Conservation (phyloP, 441 rosid species). For the Pelargonium myrrhifolium region DNA sequence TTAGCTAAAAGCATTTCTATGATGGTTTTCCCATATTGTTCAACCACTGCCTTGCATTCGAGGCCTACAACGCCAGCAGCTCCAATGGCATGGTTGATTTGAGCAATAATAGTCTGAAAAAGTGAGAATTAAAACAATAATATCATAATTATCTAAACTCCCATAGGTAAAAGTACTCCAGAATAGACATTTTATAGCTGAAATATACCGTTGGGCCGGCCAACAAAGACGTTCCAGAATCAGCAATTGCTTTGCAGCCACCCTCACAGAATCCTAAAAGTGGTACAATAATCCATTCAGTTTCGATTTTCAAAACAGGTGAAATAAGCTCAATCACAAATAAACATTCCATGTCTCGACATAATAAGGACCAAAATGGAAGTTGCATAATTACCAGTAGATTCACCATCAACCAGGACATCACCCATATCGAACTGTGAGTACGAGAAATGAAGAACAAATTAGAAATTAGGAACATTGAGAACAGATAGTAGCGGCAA, state of each 20-base stretch:
- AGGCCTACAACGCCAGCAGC: constrained; percentile 60
- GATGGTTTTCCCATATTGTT: constrained; percentile 60
- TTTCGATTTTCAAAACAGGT: background rate
- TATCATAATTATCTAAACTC: background rate
- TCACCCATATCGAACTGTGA: constrained; percentile 68
- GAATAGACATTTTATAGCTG: background rate
- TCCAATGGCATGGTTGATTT: constrained; percentile 77
- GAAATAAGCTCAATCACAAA: background rate
- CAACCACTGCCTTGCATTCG: constrained; percentile 63
- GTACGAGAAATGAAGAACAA: constrained; percentile 5
- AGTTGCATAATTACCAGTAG: constrained; percentile 39
- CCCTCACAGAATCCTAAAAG: constrained; percentile 44
- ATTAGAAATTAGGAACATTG: constrained; percentile 13
- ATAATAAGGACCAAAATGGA: background rate
- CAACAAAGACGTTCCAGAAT: constrained; percentile 75
- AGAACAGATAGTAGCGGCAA: background rate
- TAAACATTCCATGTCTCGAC: background rate
- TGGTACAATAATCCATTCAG: background rate
- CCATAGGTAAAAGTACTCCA: background rate
- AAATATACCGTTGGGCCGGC: constrained; percentile 66
- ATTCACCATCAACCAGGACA: constrained; percentile 40
- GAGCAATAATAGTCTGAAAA: constrained; percentile 49
- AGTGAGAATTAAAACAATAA: constrained; percentile 22
- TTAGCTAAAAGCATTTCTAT: constrained; percentile 59
- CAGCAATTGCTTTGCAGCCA: constrained; percentile 73